phyloP scores from a whole-genome alignment of 352 stramenopile species.

The Globisporangium middletonii region DNA sequence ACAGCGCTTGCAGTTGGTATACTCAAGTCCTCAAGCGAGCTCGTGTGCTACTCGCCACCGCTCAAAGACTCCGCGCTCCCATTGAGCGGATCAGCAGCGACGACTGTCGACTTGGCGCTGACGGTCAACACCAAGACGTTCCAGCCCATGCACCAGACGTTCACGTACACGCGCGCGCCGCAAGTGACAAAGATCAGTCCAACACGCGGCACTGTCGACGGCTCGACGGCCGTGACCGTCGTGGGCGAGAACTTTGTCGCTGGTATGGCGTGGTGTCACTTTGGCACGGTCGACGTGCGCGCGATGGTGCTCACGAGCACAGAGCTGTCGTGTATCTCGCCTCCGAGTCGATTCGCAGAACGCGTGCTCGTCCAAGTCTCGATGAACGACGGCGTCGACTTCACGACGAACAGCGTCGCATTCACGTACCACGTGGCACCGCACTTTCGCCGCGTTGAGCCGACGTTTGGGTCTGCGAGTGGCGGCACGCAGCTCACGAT shows the following conservation, averaged over 20 bases:
- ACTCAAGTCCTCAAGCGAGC: slow-evolving; percentile 15
- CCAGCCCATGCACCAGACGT: slow-evolving; percentile 31
- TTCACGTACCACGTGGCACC: slow-evolving; percentile 56
- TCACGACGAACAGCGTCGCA: slow-evolving; percentile 50
- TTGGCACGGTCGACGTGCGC: slow-evolving; percentile 30
- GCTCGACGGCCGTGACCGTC: slow-evolving; percentile 53
- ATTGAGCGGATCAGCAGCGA: not conserved
- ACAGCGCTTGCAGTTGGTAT: slow-evolving; percentile 21
- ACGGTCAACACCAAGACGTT: slow-evolving; percentile 80
- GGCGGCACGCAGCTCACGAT: slow-evolving; percentile 59
- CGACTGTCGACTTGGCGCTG: slow-evolving; percentile 30
- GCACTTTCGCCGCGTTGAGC: slow-evolving; percentile 41
- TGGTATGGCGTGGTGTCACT: slow-evolving; percentile 37
- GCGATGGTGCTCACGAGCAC: slow-evolving; percentile 31
- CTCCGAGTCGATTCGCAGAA: slow-evolving; percentile 25
- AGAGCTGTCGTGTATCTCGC: slow-evolving; percentile 38
- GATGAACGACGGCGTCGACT: slow-evolving; percentile 88
- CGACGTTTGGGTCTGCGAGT: slow-evolving; percentile 29
- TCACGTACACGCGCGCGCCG: slow-evolving; percentile 39
- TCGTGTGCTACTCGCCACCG: slow-evolving; percentile 36
- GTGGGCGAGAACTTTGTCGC: slow-evolving; percentile 31
- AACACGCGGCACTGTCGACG: slow-evolving; percentile 33
- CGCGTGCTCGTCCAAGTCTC: slow-evolving; percentile 58
- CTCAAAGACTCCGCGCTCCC: slow-evolving; percentile 1
- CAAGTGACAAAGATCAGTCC: slow-evolving; percentile 42